Base-by-base conservation (phyloP, 352 stramenopile species). In the Saprolegnia diclina region DNA sequence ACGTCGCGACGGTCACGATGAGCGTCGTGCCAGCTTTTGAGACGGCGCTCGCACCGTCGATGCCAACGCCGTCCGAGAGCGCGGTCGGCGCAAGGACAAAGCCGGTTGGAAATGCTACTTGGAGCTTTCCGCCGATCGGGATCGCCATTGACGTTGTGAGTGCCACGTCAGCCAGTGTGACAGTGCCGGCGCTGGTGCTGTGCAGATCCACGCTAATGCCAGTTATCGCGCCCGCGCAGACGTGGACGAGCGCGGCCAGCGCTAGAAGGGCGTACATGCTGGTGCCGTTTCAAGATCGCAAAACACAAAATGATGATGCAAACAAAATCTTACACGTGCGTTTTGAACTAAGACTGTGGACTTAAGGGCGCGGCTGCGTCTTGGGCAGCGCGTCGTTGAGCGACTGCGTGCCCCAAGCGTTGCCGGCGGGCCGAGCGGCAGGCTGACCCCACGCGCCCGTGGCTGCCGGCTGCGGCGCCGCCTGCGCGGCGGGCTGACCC, bases 101-200 rank as follows among this genome's bases (percentile, higher is more conserved):
- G 6, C 73, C 73, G 7, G 76, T 52, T 0, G 82, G 78, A 65
- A 89, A 91, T 13, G 73, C 73, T 38, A 91, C 59, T 5, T 76
- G 69, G 57, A 91, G 76, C 42, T 75, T 45, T 0, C 83, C 83
- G 18, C 74, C 79, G 18, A 82, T 66, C 0, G 80, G 82, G 0
- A 87, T 65, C 1, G 35, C 59, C 0, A 61, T 38, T 11, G 56
- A 65, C 4, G 72, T 79, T 16, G 76, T 80, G 70, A 91, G 82
- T 5, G 57, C 35, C 40, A 89, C 64, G 18, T 68, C 44, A 29
- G 76, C 74, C 18, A 65, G 72, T 21, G 72, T 71, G 10, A 71
- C 77, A n/a, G 70, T 73, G 0, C 80, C 82, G 32, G 79, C 79
- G 11, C 14, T 44, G 19, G 24, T 21, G 35, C 35, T 62, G 3